A percentile compares a stretch with the other conserved stretches of the same genome.
phyloP scores from a whole-genome alignment of 352 stramenopile species.

The Phytophthora pistaciae region DNA sequence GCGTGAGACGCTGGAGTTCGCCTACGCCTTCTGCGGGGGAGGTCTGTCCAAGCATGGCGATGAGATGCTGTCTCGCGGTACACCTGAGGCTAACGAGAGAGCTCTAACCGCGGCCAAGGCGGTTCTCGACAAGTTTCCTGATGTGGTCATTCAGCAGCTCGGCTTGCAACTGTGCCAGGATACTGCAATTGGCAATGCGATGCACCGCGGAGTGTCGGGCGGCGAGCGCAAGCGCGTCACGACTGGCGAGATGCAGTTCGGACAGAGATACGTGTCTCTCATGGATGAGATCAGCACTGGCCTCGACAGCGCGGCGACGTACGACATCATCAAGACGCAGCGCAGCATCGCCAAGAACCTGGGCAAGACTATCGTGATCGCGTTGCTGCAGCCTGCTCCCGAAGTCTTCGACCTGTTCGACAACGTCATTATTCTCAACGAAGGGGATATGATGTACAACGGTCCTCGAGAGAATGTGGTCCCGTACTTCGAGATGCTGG shows the following conservation, averaged over 20 bases:
- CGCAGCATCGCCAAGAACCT: slow-evolving; percentile 41
- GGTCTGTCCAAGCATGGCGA: slow-evolving; percentile 41
- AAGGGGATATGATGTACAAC: slow-evolving; percentile 89
- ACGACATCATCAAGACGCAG: slow-evolving; percentile 53
- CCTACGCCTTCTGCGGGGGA: slow-evolving; percentile 34
- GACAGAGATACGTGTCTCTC: slow-evolving; percentile 68
- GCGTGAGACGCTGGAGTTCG: slow-evolving; percentile 46
- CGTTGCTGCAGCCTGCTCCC: slow-evolving; percentile 81
- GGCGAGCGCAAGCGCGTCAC: slow-evolving; percentile 78
- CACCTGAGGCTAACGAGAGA: slow-evolving; percentile 41
- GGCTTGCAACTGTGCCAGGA: slow-evolving; percentile 52
- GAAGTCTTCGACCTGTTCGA: slow-evolving; percentile 62
- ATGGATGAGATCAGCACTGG: slow-evolving; percentile 93
- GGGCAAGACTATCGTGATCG: slow-evolving; percentile 52
- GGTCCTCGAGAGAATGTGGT: slow-evolving; percentile 59
- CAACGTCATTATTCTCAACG: slow-evolving; percentile 60
- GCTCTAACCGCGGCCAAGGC: slow-evolving; percentile 27
- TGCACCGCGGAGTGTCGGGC: slow-evolving; percentile 67
- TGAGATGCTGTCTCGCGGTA: slow-evolving; percentile 43
- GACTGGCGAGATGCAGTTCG: slow-evolving; percentile 84
- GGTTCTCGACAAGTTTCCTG: slow-evolving; percentile 35
- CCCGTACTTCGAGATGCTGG: slow-evolving; percentile 70
- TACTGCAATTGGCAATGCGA: slow-evolving; percentile 60
- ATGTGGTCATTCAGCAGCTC: slow-evolving; percentile 60
- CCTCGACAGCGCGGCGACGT: slow-evolving; percentile 89